Evolutionary conservation across 2,329 filamentous ascomycete genomes (phyloP), one percentile per base, ranked within the genome.

Genomic region (Massarina eburnea): DNA sequence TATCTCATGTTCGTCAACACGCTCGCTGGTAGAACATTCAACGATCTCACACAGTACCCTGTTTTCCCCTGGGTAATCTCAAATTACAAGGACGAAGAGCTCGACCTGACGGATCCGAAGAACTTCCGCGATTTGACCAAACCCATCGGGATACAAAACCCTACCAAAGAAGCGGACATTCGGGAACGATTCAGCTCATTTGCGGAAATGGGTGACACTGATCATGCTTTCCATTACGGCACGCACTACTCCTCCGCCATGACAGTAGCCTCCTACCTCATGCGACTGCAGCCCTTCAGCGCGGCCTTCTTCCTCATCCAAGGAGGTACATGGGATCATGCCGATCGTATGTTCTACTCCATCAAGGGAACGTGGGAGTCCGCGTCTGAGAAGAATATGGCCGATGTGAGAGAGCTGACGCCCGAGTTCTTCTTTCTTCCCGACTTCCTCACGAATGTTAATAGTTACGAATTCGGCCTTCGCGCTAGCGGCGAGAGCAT

Each of bases 1-100:
- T 99, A 99, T 64, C 80, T 99, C 27, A 99, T 99, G 92, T 84
- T 96, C 49, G 85, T 99, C 63, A 99, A 99, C 64, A 97, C 94
- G 0, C 89, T 99, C 81, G 95, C 95, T 21, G 94, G 94, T 2
- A 80, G 94, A 41, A 97, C 94, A 0, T 99, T 99, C 75, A 99
- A 99, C 64, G 94, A 99, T 64, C 77, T 99, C 15, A 99, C 94
- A 0, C 95, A 99, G 62, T 99, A 99, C 61, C 94, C 94, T 0
- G 91, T 99, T 15, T 99, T 99, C 55, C 94, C 94, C 0, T 99
- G 94, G 94, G 86, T 99, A 3, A 75, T 99, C 36, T 91, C 94
- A 0, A 92, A 99, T 64, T 99, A 99, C 66, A 92, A 88, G 0
- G 97, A 92, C 58, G 87, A 95, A 15, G 91, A 96, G 65, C 77